Base-by-base conservation (phyloP, 1,284 basidiomycete species). In the Inonotus hispidus region DNA sequence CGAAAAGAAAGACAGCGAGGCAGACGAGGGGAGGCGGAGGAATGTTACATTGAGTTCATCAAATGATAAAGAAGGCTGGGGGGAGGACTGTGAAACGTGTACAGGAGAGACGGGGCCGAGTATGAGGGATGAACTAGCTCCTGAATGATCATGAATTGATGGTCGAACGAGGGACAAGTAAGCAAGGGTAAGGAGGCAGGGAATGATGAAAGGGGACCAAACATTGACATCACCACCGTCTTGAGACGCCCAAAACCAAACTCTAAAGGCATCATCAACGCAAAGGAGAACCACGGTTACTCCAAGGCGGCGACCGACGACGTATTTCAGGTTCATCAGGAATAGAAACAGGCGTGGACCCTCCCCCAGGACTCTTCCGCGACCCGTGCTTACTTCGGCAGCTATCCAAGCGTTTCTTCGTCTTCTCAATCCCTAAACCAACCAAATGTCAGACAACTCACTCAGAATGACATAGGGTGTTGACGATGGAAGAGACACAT, bases 331-430 rank as follows among this genome's bases (percentile, higher is more conserved):
- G 19, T 10, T 61, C 41, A 14, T 50, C 47, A 38, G 55, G 43
- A 16, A 29, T 35, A 7, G 45, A n/a, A 2, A 43, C 47, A 13
- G 53, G 37, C 13, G 39, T 39, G 3, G 38, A 6, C n/a, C 16
- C 16, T 1, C 41, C 41, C 8, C 41, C 19, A 43, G 41, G 16
- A 43, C 41, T 43, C 41, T 43, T 43, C 41, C 16, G 11, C 11
- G 19, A 5, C 16, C 23, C 23, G 14, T 39, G 43, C 37, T 60
- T 63, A 25, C 37, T 56, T 21, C 82, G 81, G 71, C 88, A 90
- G 37, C 88, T 79, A 29, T 88, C 77, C 19, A 90, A 82, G 14
- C 89, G 83, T 6, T 88, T 79, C 70, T 90, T 91, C n/a, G 89
- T 91, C 49, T 88, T 80, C 64, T 87, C 89, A 72, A 91, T 90